Evolutionary conservation across 2,329 filamentous ascomycete species (phyloP).

Genomic region (Colletotrichum liaoningense): DNA sequence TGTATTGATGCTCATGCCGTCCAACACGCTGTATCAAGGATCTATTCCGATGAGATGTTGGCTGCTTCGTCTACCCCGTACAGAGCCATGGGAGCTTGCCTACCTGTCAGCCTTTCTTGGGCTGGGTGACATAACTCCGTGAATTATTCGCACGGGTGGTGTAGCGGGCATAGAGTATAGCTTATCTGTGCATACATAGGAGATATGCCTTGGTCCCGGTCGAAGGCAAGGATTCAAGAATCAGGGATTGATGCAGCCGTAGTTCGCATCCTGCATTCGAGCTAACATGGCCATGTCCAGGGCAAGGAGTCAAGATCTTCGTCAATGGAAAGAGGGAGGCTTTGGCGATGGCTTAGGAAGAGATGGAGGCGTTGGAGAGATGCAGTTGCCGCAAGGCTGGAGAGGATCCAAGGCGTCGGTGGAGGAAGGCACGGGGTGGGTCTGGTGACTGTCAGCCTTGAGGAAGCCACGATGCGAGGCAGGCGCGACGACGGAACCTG

Average conservation of each 20-base stretch:
- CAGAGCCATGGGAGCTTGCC: neutral
- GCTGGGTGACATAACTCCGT: neutral
- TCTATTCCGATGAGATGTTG: neutral
- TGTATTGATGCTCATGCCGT: neutral
- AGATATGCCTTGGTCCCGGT: neutral
- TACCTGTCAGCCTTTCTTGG: neutral
- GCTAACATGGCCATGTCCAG: neutral
- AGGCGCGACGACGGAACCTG: neutral
- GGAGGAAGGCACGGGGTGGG: neutral
- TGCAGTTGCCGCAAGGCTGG: neutral
- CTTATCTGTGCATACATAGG: neutral
- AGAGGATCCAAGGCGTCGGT: neutral
- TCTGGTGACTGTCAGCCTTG: neutral
- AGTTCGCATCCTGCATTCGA: neutral
- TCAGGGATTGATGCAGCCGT: neutral
- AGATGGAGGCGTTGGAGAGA: neutral
- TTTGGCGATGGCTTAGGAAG: too few species aligned
- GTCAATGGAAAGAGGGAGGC: neutral
- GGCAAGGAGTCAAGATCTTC: neutral
- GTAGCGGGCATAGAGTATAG: neutral
- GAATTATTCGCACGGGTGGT: neutral
- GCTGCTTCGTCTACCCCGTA: neutral
- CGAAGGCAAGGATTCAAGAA: neutral
- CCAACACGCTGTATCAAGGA: neutral
- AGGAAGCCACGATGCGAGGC: neutral